These are phyloP conservation scores for Cymbopogon citratus DNA, from an alignment of 176 grass and related monocot species.

Conservation along the genomic window DNA sequence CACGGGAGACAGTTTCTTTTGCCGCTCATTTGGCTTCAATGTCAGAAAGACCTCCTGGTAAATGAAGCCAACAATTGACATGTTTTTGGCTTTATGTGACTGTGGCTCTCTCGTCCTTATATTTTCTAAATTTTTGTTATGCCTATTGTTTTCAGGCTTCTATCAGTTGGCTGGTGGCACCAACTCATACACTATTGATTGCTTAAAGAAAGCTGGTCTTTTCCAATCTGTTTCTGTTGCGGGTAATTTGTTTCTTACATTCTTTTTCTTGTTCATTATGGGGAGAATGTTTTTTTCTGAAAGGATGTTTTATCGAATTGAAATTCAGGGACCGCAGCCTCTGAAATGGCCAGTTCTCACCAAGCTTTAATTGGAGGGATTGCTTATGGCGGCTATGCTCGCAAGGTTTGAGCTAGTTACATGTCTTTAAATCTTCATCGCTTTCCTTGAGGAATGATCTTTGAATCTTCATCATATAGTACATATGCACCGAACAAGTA, in stretches of 20 bases:
- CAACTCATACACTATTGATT: conserved; percentile 69
- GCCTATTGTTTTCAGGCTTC: conserved; percentile 55
- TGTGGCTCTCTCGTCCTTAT: neutral
- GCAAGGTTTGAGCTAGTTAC: conserved; percentile 55
- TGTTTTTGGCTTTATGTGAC: neutral
- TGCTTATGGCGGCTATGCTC: conserved; percentile 91
- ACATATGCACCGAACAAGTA: neutral
- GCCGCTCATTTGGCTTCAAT: conserved; percentile 58
- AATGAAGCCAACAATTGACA: neutral
- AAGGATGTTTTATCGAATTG: neutral
- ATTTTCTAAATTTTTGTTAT: conserved; percentile 23
- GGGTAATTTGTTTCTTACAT: conserved; percentile 30
- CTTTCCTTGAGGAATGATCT: neutral
- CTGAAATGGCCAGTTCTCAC: conserved; percentile 5
- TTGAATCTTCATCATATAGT: neutral
- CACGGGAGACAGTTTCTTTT: conserved; percentile 77
- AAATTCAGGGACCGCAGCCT: conserved; percentile 13
- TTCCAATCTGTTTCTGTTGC: conserved; percentile 41
- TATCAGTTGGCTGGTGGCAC: conserved; percentile 91
- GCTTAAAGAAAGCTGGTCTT: conserved; percentile 67
- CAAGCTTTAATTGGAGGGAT: conserved; percentile 79
- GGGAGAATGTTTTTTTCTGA: neutral
- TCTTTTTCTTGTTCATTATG: neutral
- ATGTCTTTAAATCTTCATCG: neutral
- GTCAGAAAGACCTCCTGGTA: conserved; percentile 68